These are phyloP conservation scores for Pyronema omphalodes DNA, from an alignment of 495 filamentous ascomycete species.

Conservation along the genomic window DNA sequence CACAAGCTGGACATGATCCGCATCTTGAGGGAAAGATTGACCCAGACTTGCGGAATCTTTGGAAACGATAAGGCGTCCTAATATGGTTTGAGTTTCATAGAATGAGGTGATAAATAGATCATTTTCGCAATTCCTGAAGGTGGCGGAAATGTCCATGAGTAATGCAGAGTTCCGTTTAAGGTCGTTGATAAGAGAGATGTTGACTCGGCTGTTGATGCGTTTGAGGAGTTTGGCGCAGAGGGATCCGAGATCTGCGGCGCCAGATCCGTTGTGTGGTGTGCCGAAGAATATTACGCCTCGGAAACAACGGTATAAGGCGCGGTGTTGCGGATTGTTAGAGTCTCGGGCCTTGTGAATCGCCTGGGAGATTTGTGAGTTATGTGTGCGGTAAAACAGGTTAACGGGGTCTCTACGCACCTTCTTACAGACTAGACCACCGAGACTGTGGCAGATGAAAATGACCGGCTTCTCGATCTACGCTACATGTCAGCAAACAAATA, in stretches of 20 bases:
- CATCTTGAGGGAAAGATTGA: too few species aligned
- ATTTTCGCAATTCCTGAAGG: background rate
- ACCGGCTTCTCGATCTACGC: background rate
- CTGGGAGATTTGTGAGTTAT: background rate
- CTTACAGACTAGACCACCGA: background rate
- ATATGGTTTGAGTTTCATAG: too few species aligned
- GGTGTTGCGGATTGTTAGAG: background rate
- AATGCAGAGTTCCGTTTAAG: background rate
- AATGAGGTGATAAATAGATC: background rate
- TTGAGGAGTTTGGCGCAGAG: background rate
- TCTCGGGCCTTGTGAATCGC: constrained; percentile 1
- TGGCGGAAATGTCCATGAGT: background rate
- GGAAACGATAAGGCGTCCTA: too few species aligned
- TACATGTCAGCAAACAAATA: too few species aligned
- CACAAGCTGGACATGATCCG: too few species aligned
- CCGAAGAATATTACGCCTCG: constrained; percentile 7
- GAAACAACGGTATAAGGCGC: background rate
- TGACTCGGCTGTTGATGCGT: background rate
- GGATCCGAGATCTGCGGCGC: background rate
- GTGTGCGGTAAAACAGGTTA: too few species aligned
- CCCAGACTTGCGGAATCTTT: too few species aligned
- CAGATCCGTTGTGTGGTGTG: constrained; percentile 9
- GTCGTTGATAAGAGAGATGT: background rate
- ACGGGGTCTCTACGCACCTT: background rate
- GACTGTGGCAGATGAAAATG: background rate